Base-by-base conservation (phyloP, 2,329 filamentous ascomycete species). In the Paraphoma sp. region DNA sequence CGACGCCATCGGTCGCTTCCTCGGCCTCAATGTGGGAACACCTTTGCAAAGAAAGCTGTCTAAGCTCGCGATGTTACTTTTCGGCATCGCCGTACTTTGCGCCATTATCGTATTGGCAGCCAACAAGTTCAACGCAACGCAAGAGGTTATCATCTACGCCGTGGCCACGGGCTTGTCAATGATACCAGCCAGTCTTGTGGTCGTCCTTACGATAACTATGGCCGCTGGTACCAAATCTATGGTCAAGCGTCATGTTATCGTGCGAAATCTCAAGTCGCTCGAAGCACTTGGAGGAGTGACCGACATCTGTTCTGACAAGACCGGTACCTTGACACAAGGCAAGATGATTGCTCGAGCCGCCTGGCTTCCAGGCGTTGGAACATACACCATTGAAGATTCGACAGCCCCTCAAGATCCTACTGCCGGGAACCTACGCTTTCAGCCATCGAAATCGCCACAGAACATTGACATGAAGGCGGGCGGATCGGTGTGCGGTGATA, bases 251-350 rank as follows among this genome's bases (percentile, higher is more conserved):
- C 54, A 75, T 53, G 74, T 77, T 1, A 70, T 76, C 42, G 72
- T 73, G 12, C 64, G 74, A 17, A 77, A 76, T 51, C 60, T 77
- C 14, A 75, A 70, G 55, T 71, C 73, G 1, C 56, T 76, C 1
- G 74, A 76, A 58, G 74, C 74, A 17, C 61, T 76, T 3, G 73
- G 74, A 18, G 72, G 67, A 23, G 71, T 76, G 7, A 76, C 74
- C 31, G 65, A 76, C 52, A 84, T 84, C 54, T 84, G 82, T 70
- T 82, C 80, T 10, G 82, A 84, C 64, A 84, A 84, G 71, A 84
- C 82, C 1, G 78, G 65, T 72, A 82, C 48, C 53, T 68, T 61
- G 28, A 79, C 67, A 0, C 73, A 76, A 56, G 74, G 74, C 14
- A 71, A 75, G 48, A 76, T 77, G 74, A 68, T 76, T 42, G 69